Base-by-base conservation (phyloP, 495 filamentous ascomycete species). In the Penicillium crystallinum region DNA sequence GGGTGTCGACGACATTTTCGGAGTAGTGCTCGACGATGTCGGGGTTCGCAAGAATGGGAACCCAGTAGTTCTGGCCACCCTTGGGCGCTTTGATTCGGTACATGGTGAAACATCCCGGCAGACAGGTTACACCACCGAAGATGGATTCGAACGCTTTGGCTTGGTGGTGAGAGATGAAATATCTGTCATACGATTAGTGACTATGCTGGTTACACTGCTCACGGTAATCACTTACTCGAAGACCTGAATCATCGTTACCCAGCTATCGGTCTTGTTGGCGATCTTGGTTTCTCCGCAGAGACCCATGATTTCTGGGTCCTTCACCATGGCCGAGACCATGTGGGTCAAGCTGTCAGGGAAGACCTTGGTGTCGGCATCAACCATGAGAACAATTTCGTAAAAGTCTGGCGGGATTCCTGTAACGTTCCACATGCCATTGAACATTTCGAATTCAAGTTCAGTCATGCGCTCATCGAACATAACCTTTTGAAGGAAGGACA, bases 381-480 rank as follows among this genome's bases (percentile, higher is more conserved):
- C 95, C 91, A 96, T 96, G 61, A 99, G 89, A 31, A 96, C 87
- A 12, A 92, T 82, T 58, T 99, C 95, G 68, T 96, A 97, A 66
- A 91, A 99, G 66, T 99, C 95, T 0, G 95, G 93, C 11, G 91
- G 90, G 43, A 99, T 96, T 29, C 95, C 95, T 5, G 95, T 99
- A 36, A 97, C 86, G 62, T 95, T 95, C 91, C 92, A 99, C 52
- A 99, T 78, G 31, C 93, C 95, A 61, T 97, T 99, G 75, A 97
- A 97, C 88, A 99, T 97, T 63, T 99, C 95, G 58, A 91, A 99
- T 65, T 99, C 95, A n/a, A 99, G 82, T 65, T 99, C 91, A 4
- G 95, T 97, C 95, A 99, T 99, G 33, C 95, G 88, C 69, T 99
- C 95, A 66, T 99, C 95, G 65, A 99, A 99, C 95, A 99, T 99